Base-by-base conservation (phyloP, 2,329 filamentous ascomycete genomes). In the Botryotinia globosa region DNA sequence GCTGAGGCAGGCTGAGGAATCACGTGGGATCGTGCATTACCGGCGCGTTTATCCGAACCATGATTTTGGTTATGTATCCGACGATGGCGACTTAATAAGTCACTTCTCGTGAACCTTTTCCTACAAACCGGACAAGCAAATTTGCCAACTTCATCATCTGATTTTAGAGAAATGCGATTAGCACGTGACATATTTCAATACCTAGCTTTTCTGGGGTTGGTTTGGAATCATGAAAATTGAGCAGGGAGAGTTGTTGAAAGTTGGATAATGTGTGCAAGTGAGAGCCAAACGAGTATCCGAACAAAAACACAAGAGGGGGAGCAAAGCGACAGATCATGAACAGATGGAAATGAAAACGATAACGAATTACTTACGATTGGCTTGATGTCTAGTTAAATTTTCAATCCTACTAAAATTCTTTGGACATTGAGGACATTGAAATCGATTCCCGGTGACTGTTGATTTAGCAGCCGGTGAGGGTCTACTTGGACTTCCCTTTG, bases 391-490 rank as follows among this genome's bases (percentile, higher is more conserved):
- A 4, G 77, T 79, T 25, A 80, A 54, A 71, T 80, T 80, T 72
- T 79, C 78, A 44, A 79, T 78, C 56, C 78, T 76, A 65, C 74
- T 79, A 74, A 79, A 80, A 37, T 76, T 79, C 73, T 80, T 80
- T 3, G 78, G 77, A 72, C 78, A 80, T 64, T 74, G 73, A 16
- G 77, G 72, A 71, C 78, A 80, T 72, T 79, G 77, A 65, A 79
- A 80, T 34, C 78, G 70, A 61, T 61, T 69, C 48, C 65, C 34
- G 44, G 32, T 66, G 51, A 74, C 72, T 14, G 69, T 72, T 3
- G 75, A 66, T 66, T 37, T 58, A 44, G 42, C 18, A 44, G 42
- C 18, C 7, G 34, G 7, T 9, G 37, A 20, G 12, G 29, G n/a
- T 48, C 9, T 22, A n/a, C 29, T 37, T 25, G 63, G 54, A 62